Conservation (phyloP, 345 rosid species). For the Draba incana region DNA sequence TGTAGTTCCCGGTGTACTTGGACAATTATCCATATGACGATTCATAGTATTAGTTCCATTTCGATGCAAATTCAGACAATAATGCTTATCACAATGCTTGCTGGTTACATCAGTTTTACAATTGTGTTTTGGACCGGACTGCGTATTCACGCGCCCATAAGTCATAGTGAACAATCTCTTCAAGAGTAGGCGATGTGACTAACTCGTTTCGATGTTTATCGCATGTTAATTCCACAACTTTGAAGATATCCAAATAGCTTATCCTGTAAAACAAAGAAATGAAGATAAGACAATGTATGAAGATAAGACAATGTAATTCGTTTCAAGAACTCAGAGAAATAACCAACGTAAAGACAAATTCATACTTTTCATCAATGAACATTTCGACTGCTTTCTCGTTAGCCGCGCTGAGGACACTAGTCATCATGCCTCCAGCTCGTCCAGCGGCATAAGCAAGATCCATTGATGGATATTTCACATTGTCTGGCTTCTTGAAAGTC, state of each 20-base stretch:
- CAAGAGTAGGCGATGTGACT: conserved; percentile 71
- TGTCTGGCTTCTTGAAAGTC: conserved; percentile 87
- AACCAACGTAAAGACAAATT: neutral
- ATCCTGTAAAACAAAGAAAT: conserved; percentile 55
- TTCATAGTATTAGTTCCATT: too few species aligned
- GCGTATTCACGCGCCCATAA: conserved; percentile 90
- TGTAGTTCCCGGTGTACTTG: too few species aligned
- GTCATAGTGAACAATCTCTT: conserved; percentile 89
- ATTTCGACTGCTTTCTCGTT: conserved; percentile 84
- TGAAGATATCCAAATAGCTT: conserved; percentile 85
- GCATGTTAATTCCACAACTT: conserved; percentile 87
- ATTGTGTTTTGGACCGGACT: too few species aligned
- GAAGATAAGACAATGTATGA: neutral
- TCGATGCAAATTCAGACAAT: too few species aligned
- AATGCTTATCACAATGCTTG: too few species aligned
- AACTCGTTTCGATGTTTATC: conserved; percentile 70
- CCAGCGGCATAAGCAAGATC: conserved; percentile 96
- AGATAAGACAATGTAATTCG: too few species aligned
- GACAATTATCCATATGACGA: too few species aligned
- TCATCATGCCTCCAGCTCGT: conserved; percentile 99
- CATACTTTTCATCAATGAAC: conserved; percentile 83
- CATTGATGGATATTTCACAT: conserved; percentile 91
- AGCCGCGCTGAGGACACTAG: conserved; percentile 97
- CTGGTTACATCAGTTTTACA: too few species aligned
- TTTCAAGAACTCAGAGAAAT: conserved; percentile 10